Base-by-base conservation (phyloP, 139 green algal genomes). In the Astrephomene gubernaculifera region DNA sequence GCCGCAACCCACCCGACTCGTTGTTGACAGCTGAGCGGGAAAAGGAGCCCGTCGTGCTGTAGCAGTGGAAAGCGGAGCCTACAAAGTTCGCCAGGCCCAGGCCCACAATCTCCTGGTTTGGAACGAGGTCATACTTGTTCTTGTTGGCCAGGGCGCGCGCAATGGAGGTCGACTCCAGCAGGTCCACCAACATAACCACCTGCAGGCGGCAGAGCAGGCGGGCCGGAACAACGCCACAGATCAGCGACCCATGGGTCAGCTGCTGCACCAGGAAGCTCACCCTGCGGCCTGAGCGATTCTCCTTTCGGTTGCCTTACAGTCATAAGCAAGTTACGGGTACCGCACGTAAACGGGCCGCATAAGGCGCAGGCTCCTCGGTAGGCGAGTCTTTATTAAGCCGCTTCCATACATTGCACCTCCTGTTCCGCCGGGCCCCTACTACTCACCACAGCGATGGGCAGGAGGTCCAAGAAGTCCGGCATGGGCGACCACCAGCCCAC, bases 81-180 rank as follows among this genome's bases (percentile, higher is more conserved):
- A 92, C 87, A 31, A 98, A 81, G 93, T 98, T 98, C 74, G 96
- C 92, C 5, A 98, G 53, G 63, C 96, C 96, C 72, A 99, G 83
- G 27, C 92, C 96, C 4, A 94, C 76, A 71, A 98, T 94, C 92
- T 98, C 96, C 86, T 96, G 93, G 57, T 96, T 98, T 41, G 91
- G 82, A 81, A 89, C 85, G 41, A 98, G 88, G 53, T 94, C 82
- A 82, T 98, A 98, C 39, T 91, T 85, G 87, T 98, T 96, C 89
- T 95, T 95, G 44, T 79, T 79, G 0, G 96, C 96, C 41, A 98
- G 90, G 1, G 93, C 91, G 39, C 96, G 95, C 24, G 95, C 95
- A 33, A 98, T 98, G 81, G 91, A 94, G 41, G 98, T 97, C 36
- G 84, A 93, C 86, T 98, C 96, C 84, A 96, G 81, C 41, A 97